These are phyloP conservation scores for Sporothrix globosa DNA, from an alignment of 2,329 filamentous ascomycete species.

Conservation along the genomic window DNA sequence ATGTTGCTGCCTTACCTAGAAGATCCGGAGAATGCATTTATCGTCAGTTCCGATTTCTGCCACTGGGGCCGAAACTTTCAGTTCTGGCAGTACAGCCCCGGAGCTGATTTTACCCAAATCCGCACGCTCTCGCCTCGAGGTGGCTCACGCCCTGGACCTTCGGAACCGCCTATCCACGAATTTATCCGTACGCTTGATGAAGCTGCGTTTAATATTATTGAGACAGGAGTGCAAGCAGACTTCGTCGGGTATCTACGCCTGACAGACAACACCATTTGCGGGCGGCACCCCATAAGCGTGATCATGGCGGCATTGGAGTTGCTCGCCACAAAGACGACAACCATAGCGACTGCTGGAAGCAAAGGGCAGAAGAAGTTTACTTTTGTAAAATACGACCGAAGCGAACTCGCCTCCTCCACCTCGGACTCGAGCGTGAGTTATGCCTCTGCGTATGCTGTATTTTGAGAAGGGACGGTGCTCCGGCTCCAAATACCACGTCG, in stretches of 20 bases:
- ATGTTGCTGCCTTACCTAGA: constrained; percentile 77
- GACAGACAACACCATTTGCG: constrained; percentile 91
- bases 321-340: constrained; percentile 48
- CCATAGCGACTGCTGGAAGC: neutral
- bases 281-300: constrained; percentile 90
- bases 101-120: constrained; percentile 49
- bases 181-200: constrained; percentile 81
- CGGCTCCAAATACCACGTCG: neutral
- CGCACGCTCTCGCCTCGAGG: constrained; percentile 44
- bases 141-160: constrained; percentile 43
- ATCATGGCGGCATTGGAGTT: constrained; percentile 84
- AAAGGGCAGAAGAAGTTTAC: constrained; percentile 56
- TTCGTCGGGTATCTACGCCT: constrained; percentile 71
- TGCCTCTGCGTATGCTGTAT: constrained; percentile 83
- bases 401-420: constrained; percentile 69
- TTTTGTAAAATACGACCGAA: constrained; percentile 86
- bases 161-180: constrained; percentile 69
- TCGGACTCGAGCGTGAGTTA: constrained; percentile 91
- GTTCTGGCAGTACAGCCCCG: constrained; percentile 76
- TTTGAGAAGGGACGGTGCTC: constrained; percentile 49
- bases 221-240: constrained; percentile 69
- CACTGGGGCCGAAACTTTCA: constrained; percentile 88
- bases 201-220: constrained; percentile 80
- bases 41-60: constrained; percentile 94
- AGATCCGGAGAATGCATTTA: constrained; percentile 76